Percentiles rank a stretch among this genome's conserved stretches.
Evolutionary conservation across 805 yeast genomes (phyloP).

Genomic region (Metschnikowia cubensis): DNA sequence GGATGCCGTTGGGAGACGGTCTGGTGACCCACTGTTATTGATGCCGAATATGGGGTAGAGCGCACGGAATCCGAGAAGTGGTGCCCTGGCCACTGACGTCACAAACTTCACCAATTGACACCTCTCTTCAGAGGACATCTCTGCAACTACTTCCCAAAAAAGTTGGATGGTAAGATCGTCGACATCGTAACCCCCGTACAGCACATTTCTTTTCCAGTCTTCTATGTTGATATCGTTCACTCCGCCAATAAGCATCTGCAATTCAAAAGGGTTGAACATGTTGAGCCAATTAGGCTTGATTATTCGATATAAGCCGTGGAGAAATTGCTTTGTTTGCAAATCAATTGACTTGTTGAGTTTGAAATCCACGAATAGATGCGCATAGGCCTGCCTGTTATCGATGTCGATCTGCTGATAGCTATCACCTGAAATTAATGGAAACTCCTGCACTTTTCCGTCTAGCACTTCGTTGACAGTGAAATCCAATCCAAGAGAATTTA

Average conservation of each 20-base stretch:
- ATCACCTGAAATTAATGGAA: conserved; percentile 61
- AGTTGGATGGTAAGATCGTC: conserved; percentile 55
- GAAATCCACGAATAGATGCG: conserved; percentile 73
- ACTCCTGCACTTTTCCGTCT: conserved; percentile 33
- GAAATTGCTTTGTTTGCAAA: conserved; percentile 57
- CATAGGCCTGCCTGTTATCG: conserved; percentile 64
- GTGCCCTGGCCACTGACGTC: conserved; percentile 89
- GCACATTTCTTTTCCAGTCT: conserved; percentile 63
- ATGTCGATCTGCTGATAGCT: conserved; percentile 50
- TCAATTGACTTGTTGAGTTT: conserved; percentile 62
- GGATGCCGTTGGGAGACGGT: conserved; percentile 83
- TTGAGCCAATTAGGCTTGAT: conserved; percentile 72
- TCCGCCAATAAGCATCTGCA: conserved; percentile 72
- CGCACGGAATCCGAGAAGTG: conserved; percentile 73
- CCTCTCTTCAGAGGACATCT: conserved; percentile 60
- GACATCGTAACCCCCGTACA: conserved; percentile 49
- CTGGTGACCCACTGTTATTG: conserved; percentile 53
- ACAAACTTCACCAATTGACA: conserved; percentile 76
- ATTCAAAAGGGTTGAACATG: conserved; percentile 79
- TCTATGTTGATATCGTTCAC: conserved; percentile 66
- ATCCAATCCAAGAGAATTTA: conserved; percentile 56
- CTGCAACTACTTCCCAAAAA: conserved; percentile 75
- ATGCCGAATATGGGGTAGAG: conserved; percentile 75
- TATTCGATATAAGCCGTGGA: conserved; percentile 66
- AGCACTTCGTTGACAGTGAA: conserved; percentile 59